Evolutionary conservation across 2,329 filamentous ascomycete species (phyloP), one percentile per base, ranked within the genome.

Genomic region (Sclerotinia spermophila): DNA sequence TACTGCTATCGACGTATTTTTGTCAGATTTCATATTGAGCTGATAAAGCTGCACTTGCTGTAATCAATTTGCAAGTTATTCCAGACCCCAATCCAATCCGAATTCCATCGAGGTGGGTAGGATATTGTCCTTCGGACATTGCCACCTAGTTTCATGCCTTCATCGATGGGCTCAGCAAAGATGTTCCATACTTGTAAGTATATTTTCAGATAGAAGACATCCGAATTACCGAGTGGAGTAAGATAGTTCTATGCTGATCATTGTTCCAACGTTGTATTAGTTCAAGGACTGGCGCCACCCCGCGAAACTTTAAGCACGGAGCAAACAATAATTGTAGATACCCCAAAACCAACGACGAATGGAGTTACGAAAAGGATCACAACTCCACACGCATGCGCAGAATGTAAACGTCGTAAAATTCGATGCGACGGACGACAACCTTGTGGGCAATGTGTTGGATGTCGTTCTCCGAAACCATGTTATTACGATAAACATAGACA

Each of bases 401-500:
- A 92, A 76, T 93, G 92, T 82, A 90, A 93, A 78, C 86, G 92
- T 75, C 87, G 92, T 73, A 96, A 95, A 81, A 95, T 95, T 44
- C 90, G 92, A 73, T 96, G 92, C 78, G 92, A 94, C 82, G 92
- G 92, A 69, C 87, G 90, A 74, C 90, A 93, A 77, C 92, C 92
- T 17, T 96, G 92, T 78, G 91, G 92, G 51, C 92, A 94, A 79
- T 96, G 92, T 79, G 86, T 92, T 71, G 94, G 92, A 80, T 94
- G 93, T 79, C 89, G 92, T 70, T 91, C 92, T 73, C 90, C 91
- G 5, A 92, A 94, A 79, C 85, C 88, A 69, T 95, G 92, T 79
- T 89, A 90, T 76, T 95, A 95, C 80, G 90, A 93, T 75, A 93
- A 94, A 81, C 92, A 93, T 74, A 86, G 91, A 24, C 90, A 92